phyloP scores from a whole-genome alignment of 1,284 basidiomycete species.

The Rugiboletus extremiorientalis region DNA sequence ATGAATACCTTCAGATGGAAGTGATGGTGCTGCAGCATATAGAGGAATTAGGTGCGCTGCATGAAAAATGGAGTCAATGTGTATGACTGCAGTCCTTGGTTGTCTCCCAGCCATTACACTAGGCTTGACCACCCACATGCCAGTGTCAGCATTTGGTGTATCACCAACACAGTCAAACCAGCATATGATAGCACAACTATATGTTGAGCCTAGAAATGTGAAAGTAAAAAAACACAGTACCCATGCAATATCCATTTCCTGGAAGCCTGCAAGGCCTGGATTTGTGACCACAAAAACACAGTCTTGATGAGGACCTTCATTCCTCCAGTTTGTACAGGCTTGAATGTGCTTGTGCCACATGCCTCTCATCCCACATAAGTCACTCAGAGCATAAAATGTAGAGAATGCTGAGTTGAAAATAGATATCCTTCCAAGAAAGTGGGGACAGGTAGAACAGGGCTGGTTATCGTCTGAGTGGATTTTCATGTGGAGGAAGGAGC shows the following conservation, averaged over 20 bases:
- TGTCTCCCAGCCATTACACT: background rate
- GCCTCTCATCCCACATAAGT: too few species aligned
- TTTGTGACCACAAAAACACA: background rate
- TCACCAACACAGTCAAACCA: background rate
- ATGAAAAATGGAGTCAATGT: background rate
- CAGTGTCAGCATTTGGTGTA: background rate
- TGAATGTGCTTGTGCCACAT: too few species aligned
- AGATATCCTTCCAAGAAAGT: background rate
- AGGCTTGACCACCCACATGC: background rate
- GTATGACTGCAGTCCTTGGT: background rate
- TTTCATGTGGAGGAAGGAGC: background rate
- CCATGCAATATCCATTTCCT: background rate
- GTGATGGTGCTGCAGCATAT: background rate
- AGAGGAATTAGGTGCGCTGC: background rate
- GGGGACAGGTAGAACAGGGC: background rate
- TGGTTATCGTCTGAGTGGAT: background rate
- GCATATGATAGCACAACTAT: background rate
- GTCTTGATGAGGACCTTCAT: background rate
- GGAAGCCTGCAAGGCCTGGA: background rate
- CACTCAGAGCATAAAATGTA: too few species aligned
- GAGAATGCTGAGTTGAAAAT: too few species aligned
- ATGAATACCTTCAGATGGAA: background rate
- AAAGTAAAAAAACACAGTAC: background rate
- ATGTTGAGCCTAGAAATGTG: background rate
- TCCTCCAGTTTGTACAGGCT: background rate